These are phyloP conservation scores for Goniomonas avonlea DNA, from an alignment of 78 protist species.

Conservation along the genomic window DNA sequence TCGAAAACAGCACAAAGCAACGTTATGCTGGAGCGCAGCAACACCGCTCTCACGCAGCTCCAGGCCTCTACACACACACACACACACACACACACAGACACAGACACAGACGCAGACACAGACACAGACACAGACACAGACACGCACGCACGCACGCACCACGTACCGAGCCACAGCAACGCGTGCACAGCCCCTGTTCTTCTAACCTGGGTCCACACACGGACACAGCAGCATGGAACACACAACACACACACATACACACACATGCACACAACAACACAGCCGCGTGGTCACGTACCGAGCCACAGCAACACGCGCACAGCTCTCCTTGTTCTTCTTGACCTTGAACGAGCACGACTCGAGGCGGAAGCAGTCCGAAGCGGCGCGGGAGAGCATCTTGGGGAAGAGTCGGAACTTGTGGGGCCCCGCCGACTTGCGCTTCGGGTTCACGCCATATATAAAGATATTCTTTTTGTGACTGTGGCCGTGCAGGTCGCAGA, in stretches of 20 bases:
- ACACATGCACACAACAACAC: background rate
- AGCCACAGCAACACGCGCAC: background rate
- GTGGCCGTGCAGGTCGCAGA: constrained; percentile 59
- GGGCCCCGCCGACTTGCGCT: background rate
- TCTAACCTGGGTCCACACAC: background rate
- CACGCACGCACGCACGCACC: background rate
- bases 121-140: background rate
- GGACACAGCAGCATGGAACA: background rate
- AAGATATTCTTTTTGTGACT: constrained; percentile 24
- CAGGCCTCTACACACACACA: background rate
- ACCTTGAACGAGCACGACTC: background rate
- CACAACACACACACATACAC: too few relatives aligned
- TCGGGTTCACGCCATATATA: constrained; percentile 31
- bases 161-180: background rate
- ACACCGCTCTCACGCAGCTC: background rate
- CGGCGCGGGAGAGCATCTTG: background rate
- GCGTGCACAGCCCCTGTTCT: background rate
- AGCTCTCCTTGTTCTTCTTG: background rate
- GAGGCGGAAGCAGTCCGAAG: background rate
- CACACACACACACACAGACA: too few relatives aligned
- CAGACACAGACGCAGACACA: background rate
- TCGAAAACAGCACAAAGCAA: background rate
- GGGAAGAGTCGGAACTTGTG: too few relatives aligned
- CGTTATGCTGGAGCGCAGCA: background rate
- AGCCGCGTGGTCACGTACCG: background rate